Conservation (phyloP, 2,329 filamentous ascomycete species). For the Penicillium sp. region DNA sequence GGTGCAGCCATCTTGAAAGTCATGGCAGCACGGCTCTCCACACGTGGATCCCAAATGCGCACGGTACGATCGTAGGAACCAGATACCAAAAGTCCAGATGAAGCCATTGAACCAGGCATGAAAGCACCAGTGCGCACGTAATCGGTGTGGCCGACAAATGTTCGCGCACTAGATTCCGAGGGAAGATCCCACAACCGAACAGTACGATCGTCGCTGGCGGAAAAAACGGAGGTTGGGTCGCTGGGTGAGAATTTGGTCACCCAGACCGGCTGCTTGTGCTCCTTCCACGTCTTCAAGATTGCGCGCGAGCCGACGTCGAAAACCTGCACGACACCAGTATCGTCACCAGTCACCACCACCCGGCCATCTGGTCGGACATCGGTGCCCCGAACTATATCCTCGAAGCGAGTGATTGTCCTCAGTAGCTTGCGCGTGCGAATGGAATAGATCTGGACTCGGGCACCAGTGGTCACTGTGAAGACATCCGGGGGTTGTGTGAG, state of each 20-base stretch:
- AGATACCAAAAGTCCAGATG: constrained; percentile 71
- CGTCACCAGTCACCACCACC: constrained; percentile 86
- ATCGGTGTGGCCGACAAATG: constrained; percentile 83
- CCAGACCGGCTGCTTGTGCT: constrained; percentile 94
- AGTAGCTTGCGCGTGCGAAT: constrained; percentile 85
- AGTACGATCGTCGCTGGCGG: constrained; percentile 86
- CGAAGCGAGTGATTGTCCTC: constrained; percentile 92
- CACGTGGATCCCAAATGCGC: constrained; percentile 85
- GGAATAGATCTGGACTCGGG: constrained; percentile 89
- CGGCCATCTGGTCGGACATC: constrained; percentile 86
- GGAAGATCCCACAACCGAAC: constrained; percentile 94
- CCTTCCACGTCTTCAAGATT: constrained; percentile 91
- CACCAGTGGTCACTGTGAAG: constrained; percentile 93
- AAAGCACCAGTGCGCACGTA: constrained; percentile 88
- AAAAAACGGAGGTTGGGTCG: constrained; percentile 84
- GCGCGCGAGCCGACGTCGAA: constrained; percentile 88
- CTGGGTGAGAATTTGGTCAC: constrained; percentile 85
- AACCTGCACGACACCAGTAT: constrained; percentile 87
- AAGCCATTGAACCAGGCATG: constrained; percentile 66
- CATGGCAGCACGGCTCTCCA: constrained; percentile 70
- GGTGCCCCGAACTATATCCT: constrained; percentile 84
- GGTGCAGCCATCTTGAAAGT: constrained; percentile 92
- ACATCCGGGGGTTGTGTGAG: constrained; percentile 51
- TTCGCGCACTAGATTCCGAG: constrained; percentile 69
- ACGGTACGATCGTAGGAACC: constrained; percentile 96